These are phyloP conservation scores for Adansonia digitata DNA, from an alignment of 345 rosid genomes.

Conservation along the genomic window DNA sequence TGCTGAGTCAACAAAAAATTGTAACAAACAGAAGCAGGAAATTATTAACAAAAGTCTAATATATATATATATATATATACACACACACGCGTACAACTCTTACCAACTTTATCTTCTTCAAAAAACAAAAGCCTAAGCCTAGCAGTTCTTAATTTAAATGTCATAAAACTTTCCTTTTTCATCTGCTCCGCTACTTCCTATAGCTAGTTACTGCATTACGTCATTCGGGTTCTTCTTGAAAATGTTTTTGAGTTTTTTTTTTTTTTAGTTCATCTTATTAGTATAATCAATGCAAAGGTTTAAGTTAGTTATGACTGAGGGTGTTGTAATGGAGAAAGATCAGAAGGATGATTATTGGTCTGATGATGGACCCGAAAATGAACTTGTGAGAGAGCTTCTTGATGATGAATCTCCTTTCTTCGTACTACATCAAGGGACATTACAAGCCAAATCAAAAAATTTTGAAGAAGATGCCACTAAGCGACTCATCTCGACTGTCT, in stretches of 20 bases:
- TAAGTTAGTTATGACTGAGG: not conserved
- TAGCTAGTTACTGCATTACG: not conserved
- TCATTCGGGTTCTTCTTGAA: not conserved
- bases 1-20: not conserved
- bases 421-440: conserved; percentile 20
- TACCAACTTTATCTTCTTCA: no score
- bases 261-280: not conserved
- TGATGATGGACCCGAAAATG: conserved; percentile 30
- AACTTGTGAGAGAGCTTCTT: conserved; percentile 48
- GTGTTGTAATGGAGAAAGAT: conserved; percentile 22
- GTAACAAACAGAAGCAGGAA: no score
- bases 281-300: not conserved
- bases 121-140: no score
- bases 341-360: conserved; percentile 21
- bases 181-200: conserved; percentile 44
- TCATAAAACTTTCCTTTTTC: conserved; percentile 23
- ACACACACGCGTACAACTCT: no score
- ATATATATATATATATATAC: no score
- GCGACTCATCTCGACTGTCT: conserved; percentile 32
- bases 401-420: conserved; percentile 48
- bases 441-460: conserved; percentile 11
- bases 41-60: not conserved
- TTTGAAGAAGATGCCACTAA: conserved; percentile 26
- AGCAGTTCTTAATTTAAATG: no score
- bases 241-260: no score